These are phyloP conservation scores for Yamadazyma pseudoaaseri DNA, from an alignment of 1,139 yeast genomes.

Conservation along the genomic window DNA sequence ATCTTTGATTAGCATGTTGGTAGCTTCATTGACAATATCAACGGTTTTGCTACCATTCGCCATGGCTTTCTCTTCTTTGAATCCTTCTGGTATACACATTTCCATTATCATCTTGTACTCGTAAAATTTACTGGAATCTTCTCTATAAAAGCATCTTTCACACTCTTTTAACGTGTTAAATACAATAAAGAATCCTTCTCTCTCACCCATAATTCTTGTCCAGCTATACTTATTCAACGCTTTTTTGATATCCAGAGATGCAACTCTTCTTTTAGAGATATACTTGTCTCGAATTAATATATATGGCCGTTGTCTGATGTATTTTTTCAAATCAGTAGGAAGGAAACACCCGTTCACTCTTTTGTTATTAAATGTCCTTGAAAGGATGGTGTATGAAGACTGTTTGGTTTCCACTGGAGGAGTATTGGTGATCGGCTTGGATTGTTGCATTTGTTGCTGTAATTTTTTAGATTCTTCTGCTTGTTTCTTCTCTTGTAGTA, in stretches of 20 bases:
- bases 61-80: conserved; percentile 10
- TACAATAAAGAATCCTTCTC: conserved; percentile 67
- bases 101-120: conserved; percentile 59
- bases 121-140: conserved; percentile 58
- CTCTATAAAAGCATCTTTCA: conserved; percentile 60
- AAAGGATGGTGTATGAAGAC: conserved; percentile 34
- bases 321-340: conserved; percentile 45
- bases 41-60: conserved; percentile 13
- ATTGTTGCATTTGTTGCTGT: conserved; percentile 7
- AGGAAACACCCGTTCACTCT: conserved; percentile 34
- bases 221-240: conserved; percentile 57
- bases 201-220: conserved; percentile 62
- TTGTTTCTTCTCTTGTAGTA: conserved; percentile 21
- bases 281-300: conserved; percentile 54
- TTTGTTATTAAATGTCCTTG: conserved; percentile 30
- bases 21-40: conserved; percentile 55
- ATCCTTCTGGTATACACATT: conserved; percentile 43
- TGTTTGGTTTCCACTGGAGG: conserved; percentile 10
- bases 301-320: conserved; percentile 55
- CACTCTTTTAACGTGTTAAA: conserved; percentile 68
- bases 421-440: background rate
- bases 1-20: conserved; percentile 58
- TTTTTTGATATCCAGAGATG: conserved; percentile 54
- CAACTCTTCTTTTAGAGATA: conserved; percentile 50
- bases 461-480: conserved; percentile 8